Percentiles rank a stretch among this genome's conserved stretches.
These are phyloP conservation scores for Metschnikowia dekortorum DNA, from an alignment of 805 yeast genomes.

Conservation along the genomic window DNA sequence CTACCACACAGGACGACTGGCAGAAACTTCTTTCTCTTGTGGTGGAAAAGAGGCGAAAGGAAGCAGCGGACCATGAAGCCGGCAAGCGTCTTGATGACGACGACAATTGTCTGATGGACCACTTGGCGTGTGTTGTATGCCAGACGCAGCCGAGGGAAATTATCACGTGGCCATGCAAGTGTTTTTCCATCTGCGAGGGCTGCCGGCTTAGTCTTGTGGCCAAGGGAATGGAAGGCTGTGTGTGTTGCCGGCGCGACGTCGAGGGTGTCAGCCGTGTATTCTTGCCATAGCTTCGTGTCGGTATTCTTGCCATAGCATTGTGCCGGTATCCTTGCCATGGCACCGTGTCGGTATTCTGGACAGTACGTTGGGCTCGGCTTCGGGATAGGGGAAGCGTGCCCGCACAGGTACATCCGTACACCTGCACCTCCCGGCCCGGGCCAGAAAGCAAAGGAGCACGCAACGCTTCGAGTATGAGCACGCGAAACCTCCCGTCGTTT, in stretches of 20 bases:
- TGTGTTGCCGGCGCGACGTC: slow-evolving; percentile 76
- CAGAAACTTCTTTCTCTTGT: slow-evolving; percentile 22
- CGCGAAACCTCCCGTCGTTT: no score
- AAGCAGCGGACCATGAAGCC: background rate
- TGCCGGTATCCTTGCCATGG: no score
- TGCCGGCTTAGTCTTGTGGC: slow-evolving; percentile 72
- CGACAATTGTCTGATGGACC: slow-evolving; percentile 26
- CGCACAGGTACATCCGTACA: background rate
- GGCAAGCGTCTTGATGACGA: slow-evolving; percentile 13
- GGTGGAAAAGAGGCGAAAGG: slow-evolving; percentile 9
- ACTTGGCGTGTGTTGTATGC: slow-evolving; percentile 72
- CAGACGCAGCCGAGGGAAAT: slow-evolving; percentile 69
- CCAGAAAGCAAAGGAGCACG: no score
- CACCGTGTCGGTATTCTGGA: background rate
- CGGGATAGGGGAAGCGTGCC: background rate
- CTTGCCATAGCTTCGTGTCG: slow-evolving; percentile 41
- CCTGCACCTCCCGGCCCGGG: no score
- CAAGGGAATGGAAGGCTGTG: slow-evolving; percentile 73
- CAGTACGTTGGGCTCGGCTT: no score
- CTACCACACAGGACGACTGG: slow-evolving; percentile 5
- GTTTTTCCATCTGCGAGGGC: slow-evolving; percentile 82
- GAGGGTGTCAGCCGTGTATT: slow-evolving; percentile 60
- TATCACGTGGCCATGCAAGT: slow-evolving; percentile 89
- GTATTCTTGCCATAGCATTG: no score
- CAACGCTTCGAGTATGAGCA: no score